Conservation (phyloP, 495 filamentous ascomycete species). For the Tuber melanosporum region DNA sequence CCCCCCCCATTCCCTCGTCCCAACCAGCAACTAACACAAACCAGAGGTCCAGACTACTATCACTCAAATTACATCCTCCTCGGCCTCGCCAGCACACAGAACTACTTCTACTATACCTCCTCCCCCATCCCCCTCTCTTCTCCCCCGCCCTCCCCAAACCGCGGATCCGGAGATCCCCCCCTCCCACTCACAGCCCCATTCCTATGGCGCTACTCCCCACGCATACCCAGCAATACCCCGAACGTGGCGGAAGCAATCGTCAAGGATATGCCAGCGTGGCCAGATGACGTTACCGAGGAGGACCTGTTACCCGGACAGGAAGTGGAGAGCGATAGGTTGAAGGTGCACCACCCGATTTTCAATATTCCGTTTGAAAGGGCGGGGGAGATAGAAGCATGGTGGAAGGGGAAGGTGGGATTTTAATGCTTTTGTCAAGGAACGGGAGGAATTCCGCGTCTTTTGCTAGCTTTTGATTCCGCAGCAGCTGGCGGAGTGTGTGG, state of each 20-base stretch:
- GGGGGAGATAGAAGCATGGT: constrained; percentile 53
- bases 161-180: constrained; percentile 30
- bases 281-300: constrained; percentile 24
- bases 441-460: neutral
- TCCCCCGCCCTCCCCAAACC: neutral
- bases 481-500: neutral
- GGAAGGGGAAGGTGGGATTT: constrained; percentile 22
- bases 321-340: constrained; percentile 50
- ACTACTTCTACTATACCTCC: constrained; percentile 60
- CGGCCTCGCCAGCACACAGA: constrained; percentile 74
- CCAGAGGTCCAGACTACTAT: constrained; percentile 73
- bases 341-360: constrained; percentile 71
- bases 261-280: constrained; percentile 28
- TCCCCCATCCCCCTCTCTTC: constrained; percentile 26
- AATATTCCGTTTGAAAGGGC: constrained; percentile 68
- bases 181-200: constrained; percentile 54
- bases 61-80: constrained; percentile 86
- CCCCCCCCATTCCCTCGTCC: neutral
- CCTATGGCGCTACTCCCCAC: constrained; percentile 56
- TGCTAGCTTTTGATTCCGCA: neutral
- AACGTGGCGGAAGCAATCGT: constrained; percentile 24
- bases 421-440: constrained; percentile 1
- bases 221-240: constrained; percentile 38
- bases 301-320: constrained; percentile 39
- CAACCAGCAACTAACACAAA: constrained; percentile 2